A percentile compares a stretch with the other conserved stretches of the same genome.
These are phyloP conservation scores for Trichoderma aggressivum DNA, from an alignment of 2,329 filamentous ascomycete genomes.

Conservation along the genomic window DNA sequence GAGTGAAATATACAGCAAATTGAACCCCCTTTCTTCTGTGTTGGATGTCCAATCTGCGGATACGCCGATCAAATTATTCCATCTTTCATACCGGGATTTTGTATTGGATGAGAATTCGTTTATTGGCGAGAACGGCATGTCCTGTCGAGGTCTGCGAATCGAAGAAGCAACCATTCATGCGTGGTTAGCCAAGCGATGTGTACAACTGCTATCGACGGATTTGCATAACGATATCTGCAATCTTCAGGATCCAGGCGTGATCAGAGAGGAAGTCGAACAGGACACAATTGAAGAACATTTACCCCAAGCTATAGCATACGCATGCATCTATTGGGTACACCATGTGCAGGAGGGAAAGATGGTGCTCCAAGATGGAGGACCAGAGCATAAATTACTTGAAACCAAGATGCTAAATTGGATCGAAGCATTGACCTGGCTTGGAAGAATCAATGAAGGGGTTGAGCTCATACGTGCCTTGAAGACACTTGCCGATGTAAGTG, in stretches of 20 bases:
- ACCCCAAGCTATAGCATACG: not conserved
- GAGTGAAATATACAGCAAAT: not conserved
- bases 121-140: too few species aligned
- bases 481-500: not conserved
- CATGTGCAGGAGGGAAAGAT: not conserved
- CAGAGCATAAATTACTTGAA: not conserved
- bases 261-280: accelerated
- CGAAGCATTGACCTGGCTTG: not conserved
- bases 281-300: not conserved
- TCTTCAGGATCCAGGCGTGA: not conserved
- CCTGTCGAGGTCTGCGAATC: not conserved
- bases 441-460: not conserved
- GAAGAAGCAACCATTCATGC: not conserved
- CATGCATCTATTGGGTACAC: not conserved
- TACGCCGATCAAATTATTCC: not conserved
- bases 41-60: not conserved
- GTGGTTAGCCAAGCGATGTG: not conserved
- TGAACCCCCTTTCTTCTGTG: not conserved
- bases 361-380: not conserved
- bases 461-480: not conserved
- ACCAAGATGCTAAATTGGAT: not conserved
- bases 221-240: not conserved
- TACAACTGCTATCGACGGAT: not conserved
- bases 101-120: not conserved
- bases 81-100: not conserved